Evolutionary conservation across 2,329 filamentous ascomycete genomes (phyloP).

Genomic region (Epichloe amarillans): DNA sequence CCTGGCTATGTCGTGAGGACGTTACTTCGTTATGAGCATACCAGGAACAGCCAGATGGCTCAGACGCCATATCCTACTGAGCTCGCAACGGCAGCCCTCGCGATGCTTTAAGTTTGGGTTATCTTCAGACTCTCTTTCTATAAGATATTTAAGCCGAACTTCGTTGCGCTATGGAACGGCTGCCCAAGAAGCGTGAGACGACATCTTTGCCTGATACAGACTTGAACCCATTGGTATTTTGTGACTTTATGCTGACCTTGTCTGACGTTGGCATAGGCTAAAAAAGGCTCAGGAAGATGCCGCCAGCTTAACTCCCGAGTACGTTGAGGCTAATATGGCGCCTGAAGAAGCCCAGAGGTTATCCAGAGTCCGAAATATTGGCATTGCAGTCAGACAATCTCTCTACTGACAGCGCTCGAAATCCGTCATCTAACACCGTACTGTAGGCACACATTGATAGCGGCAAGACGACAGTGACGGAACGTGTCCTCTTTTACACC

Average conservation of each 20-base stretch:
- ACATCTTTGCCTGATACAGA: not conserved
- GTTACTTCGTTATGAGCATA: slow-evolving; percentile 24
- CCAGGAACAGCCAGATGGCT: slow-evolving; percentile 27
- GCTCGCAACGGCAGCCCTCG: slow-evolving; percentile 15
- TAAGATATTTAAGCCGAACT: slow-evolving; percentile 21
- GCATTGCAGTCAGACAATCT: slow-evolving; percentile 62
- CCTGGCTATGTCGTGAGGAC: not conserved
- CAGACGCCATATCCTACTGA: slow-evolving; percentile 23
- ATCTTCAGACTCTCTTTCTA: not conserved
- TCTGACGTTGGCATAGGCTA: slow-evolving; percentile 19
- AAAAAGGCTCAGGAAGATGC: slow-evolving; percentile 43
- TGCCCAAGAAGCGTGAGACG: slow-evolving; percentile 29
- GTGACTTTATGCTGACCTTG: not conserved
- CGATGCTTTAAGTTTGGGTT: not conserved
- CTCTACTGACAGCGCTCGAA: slow-evolving; percentile 6
- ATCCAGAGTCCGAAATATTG: slow-evolving; percentile 82
- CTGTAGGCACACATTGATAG: slow-evolving; percentile 88
- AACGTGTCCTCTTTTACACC: slow-evolving; percentile 94
- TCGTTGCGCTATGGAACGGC: slow-evolving; percentile 16
- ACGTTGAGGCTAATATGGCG: slow-evolving; percentile 65
- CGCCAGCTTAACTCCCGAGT: slow-evolving; percentile 38
- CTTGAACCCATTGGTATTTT: not conserved
- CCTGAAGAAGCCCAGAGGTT: slow-evolving; percentile 67
- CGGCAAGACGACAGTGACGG: slow-evolving; percentile 92
- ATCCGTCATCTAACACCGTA: slow-evolving; percentile 7